Evolutionary conservation across 2,329 filamentous ascomycete species (phyloP), one percentile per base, ranked within the genome.

Genomic region (Apiospora hydei): DNA sequence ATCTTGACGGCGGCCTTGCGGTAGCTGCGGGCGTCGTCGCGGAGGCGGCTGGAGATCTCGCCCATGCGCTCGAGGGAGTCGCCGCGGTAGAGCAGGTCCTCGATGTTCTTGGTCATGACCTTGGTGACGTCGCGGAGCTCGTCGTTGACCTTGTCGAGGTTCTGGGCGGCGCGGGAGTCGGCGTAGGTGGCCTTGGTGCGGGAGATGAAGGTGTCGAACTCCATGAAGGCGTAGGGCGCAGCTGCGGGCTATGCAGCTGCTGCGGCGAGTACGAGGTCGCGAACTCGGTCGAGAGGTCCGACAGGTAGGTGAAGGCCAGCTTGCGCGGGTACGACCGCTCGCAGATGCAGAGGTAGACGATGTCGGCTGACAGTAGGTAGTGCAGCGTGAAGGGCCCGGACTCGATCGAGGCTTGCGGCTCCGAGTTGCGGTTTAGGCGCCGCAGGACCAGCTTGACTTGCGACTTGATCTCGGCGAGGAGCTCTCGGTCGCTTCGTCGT

Each of bases 71-170:
- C 96, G 77, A 99, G 84, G 78, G 92, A 96, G 82, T 99, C 96
- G 41, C 96, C 96, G 74, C 97, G 88, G 82, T 99, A 99, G 70
- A 99, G 86, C 80, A 99, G 85, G 82, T 99, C 96, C 87, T 99
- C 96, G 77, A 99, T 98, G 83, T 99, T 99, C 90, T 98, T 98
- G 71, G 95, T 98, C 97, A 99, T 99, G 80, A 99, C 95, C 85
- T 98, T 95, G 1, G 96, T 98, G 71, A 99, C 97, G 83, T 98
- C 96, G 82, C 95, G 93, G 76, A 99, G 89, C 88, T 99, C 97
- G 80, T 98, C 94, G 81, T 99, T 98, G 76, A 99, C 87, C 84
- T 96, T 95, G 83, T 97, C 94, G 72, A 99, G 89, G 84, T 98
- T 98, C 84, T 95, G 93, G 18, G 94, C 90, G 21, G 96, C 96